Conservation (phyloP, 306 rosid species). For the Dryas alaskensis region DNA sequence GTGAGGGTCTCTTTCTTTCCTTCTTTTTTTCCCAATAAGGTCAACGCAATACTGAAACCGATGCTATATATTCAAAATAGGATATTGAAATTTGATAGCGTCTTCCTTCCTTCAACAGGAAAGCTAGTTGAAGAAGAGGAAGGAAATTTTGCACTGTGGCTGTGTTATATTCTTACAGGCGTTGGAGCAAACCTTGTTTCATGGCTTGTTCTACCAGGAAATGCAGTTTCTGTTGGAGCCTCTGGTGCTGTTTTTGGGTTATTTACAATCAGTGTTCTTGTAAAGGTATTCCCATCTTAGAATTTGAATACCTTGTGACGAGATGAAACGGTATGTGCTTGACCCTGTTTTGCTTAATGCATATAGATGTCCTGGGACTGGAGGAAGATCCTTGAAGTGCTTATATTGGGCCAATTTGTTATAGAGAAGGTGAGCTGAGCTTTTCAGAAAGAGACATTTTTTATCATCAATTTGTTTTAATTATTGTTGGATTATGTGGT, state of each 20-base stretch:
- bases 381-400: slow-evolving; percentile 98
- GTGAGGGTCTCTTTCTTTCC: slow-evolving; percentile 48
- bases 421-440: slow-evolving; percentile 66
- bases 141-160: slow-evolving; percentile 89
- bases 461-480: not conserved
- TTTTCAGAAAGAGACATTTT: not conserved
- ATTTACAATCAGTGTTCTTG: slow-evolving; percentile 86
- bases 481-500: not conserved
- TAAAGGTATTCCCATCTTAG: slow-evolving; percentile 54
- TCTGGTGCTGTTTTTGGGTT: slow-evolving; percentile 97
- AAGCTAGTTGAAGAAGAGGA: slow-evolving; percentile 99
- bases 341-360: slow-evolving; percentile 16
- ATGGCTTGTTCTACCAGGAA: slow-evolving; percentile 87
- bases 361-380: slow-evolving; percentile 94
- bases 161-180: slow-evolving; percentile 83
- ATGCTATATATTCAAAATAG: not conserved
- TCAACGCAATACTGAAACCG: not conserved
- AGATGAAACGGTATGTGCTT: not conserved
- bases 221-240: slow-evolving; percentile 89
- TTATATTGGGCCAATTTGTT: slow-evolving; percentile 92
- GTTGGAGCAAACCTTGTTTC: slow-evolving; percentile 95
- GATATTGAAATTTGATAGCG: slow-evolving; percentile 9
- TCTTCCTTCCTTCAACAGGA: slow-evolving; percentile 42
- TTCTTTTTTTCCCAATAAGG: not conserved
- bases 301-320: not conserved